A percentile compares a stretch with the other conserved stretches of the same genome.
Evolutionary conservation across 1,139 yeast species (phyloP).

Genomic region (Protomyces macrosporus): DNA sequence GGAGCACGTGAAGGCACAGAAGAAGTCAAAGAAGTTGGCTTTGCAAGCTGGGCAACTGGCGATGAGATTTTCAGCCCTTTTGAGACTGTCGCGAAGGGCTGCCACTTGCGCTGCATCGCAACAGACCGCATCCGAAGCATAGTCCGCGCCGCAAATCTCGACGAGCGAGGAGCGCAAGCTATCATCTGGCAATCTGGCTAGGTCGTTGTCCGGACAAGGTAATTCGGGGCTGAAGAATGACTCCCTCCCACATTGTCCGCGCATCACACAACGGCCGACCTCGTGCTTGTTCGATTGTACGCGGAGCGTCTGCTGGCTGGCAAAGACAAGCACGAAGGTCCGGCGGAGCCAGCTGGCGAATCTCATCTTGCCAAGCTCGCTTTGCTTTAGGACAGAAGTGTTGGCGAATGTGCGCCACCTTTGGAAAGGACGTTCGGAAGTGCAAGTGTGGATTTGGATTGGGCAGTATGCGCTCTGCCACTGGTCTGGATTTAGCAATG

Average conservation of each 20-base stretch:
- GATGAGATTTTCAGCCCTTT: conserved; percentile 70
- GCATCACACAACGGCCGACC: conserved; percentile 15
- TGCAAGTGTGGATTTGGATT: no score
- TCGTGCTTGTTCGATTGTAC: conserved; percentile 5
- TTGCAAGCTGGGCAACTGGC: conserved; percentile 94
- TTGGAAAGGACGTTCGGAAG: no score
- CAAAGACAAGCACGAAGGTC: not conserved
- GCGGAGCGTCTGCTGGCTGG: not conserved
- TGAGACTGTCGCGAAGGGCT: conserved; percentile 51
- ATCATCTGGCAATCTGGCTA: conserved; percentile 47
- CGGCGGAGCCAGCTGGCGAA: not conserved
- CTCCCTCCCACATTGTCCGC: conserved; percentile 63
- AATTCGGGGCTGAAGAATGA: conserved; percentile 70
- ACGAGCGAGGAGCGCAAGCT: conserved; percentile 49
- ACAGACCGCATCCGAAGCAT: conserved; percentile 50
- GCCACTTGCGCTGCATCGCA: conserved; percentile 50
- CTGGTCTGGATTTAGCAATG: no score
- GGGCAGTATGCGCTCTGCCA: no score
- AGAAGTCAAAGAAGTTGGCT: conserved; percentile 74
- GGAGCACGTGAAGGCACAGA: conserved; percentile 88
- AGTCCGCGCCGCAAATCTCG: conserved; percentile 66
- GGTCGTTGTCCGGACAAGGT: conserved; percentile 63
- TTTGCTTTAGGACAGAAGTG: no score
- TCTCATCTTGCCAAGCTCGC: no score
- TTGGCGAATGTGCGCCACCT: no score